Evolutionary conservation across 805 yeast species (phyloP), one percentile per base, ranked within the genome.

Genomic region (Starmerella scarabaei): DNA sequence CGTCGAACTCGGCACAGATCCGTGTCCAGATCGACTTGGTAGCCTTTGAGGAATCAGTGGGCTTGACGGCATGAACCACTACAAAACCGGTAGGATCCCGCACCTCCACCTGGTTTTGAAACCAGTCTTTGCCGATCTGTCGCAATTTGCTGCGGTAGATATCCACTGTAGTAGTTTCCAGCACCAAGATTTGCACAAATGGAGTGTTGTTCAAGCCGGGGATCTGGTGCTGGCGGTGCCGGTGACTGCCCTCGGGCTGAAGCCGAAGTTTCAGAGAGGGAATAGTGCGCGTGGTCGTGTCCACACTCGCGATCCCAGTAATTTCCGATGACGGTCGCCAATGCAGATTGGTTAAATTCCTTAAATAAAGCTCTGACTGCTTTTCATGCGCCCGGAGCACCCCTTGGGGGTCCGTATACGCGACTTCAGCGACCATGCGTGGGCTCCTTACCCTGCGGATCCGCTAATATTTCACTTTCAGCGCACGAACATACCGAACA

Each of bases 71-170:
- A 36, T 71, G 65, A 0, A 82, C 58, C 4, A 84, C 66, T 44
- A 71, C 63, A 77, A 85, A 75, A 36, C 75, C 77, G 8, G 77
- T 70, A 2, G 71, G 67, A 34, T 40, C 71, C 37, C 54, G 61
- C 41, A 43, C 63, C 50, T 47, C 64, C 50, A 33, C 65, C 50
- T 39, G 66, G 53, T 30, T 64, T 33, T 68, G 64, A 20, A 81
- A 63, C 97, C 98, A 91, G 49, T 80, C 91, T 35, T 68, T 69
- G 18, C 86, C 73, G 48, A 84, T 63, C 1, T 93, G 94, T 30
- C 98, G 69, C 1, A 80, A 84, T 52, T 78, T 81, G 0, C 79
- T 58, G 44, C 93, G 66, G 57, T 88, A 88, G 1, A 72, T 72
- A 14, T 88, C 97, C 16, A 79, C 57, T 33, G 71, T 72, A 4